These are phyloP conservation scores for Fonsecaea erecta DNA, from an alignment of 2,329 filamentous ascomycete species.

Conservation along the genomic window DNA sequence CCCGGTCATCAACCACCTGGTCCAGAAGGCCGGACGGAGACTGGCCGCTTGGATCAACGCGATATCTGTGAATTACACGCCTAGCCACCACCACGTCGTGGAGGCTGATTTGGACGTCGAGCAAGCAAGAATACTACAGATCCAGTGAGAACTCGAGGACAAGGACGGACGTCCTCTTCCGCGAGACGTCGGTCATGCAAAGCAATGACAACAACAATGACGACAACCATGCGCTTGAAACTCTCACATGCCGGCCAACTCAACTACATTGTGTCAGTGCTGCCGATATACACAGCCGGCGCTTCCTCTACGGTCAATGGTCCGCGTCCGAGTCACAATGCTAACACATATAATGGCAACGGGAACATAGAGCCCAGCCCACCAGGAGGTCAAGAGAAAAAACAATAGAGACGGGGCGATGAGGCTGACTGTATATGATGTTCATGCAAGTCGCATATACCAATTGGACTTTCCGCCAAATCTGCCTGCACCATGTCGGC, in stretches of 20 bases:
- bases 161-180: too few relatives aligned
- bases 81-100: not conserved
- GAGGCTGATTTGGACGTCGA: not conserved
- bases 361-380: not conserved
- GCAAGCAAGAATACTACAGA: not conserved
- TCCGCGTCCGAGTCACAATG: too few relatives aligned
- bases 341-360: not conserved
- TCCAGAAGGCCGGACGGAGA: conserved; percentile 35
- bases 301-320: too few relatives aligned
- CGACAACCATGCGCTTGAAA: too few relatives aligned
- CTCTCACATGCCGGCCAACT: too few relatives aligned
- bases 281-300: conserved; percentile 7
- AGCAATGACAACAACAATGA: too few relatives aligned
- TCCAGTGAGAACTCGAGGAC: not conserved
- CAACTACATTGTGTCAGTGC: too few relatives aligned
- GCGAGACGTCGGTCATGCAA: not conserved
- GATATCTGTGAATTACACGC: conserved; percentile 8
- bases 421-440: not conserved
- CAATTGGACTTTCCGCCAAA: not conserved
- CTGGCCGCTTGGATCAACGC: conserved; percentile 36
- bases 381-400: not conserved
- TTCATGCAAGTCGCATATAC: not conserved
- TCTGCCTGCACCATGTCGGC: not conserved
- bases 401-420: not conserved
- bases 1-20: conserved; percentile 33